These are phyloP conservation scores for Aspergillus brasiliensis DNA, from an alignment of 2,329 filamentous ascomycete species.

Conservation along the genomic window DNA sequence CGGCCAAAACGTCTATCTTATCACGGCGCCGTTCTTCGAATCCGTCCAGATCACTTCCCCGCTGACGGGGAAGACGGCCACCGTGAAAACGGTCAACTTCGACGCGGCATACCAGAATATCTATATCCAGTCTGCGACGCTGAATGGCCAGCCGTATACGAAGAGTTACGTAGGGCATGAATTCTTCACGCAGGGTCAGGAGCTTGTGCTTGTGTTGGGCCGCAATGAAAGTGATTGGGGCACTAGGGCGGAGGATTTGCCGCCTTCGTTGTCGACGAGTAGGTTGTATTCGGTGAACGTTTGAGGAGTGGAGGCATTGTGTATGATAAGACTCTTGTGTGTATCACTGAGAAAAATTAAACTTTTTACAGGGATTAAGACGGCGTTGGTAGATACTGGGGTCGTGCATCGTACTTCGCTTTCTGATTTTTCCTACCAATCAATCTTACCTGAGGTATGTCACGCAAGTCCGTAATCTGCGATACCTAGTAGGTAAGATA, in stretches of 20 bases:
- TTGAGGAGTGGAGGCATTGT: not conserved
- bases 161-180: conserved; percentile 68
- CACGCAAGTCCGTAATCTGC: too few species aligned
- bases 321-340: too few species aligned
- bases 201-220: conserved; percentile 65
- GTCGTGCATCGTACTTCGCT: too few species aligned
- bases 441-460: too few species aligned
- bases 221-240: conserved; percentile 67
- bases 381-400: too few species aligned
- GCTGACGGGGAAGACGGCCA: conserved; percentile 62
- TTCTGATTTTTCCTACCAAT: too few species aligned
- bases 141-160: conserved; percentile 62
- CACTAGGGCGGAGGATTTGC: conserved; percentile 59
- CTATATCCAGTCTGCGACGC: conserved; percentile 67
- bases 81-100: conserved; percentile 60
- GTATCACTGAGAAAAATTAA: too few species aligned
- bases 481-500: too few species aligned
- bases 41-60: conserved; percentile 60
- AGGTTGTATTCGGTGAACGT: not conserved
- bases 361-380: too few species aligned
- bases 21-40: conserved; percentile 67
- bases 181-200: conserved; percentile 67
- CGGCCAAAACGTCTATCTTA: conserved; percentile 69
- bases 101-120: conserved; percentile 59
- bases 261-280: conserved; percentile 54